phyloP scores from a whole-genome alignment of 345 rosid genomes.

The Eucalyptus pauciflora region DNA sequence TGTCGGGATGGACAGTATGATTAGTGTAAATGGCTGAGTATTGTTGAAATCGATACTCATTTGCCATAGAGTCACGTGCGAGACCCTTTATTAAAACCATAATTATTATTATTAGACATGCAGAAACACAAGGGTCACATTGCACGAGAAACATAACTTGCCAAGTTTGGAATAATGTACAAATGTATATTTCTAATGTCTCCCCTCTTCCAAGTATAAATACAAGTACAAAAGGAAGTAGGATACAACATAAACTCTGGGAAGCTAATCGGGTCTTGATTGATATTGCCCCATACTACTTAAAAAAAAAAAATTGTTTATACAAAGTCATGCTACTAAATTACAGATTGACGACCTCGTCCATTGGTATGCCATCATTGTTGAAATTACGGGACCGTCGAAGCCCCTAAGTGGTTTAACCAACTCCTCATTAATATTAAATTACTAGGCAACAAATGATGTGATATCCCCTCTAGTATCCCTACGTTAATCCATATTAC shows the following conservation, averaged over 20 bases:
- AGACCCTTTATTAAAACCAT: not conserved
- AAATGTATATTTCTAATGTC: not conserved
- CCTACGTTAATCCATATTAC: not conserved
- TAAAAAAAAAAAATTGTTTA: too few species aligned
- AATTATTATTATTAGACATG: not conserved
- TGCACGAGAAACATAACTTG: not conserved
- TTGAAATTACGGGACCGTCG: not conserved
- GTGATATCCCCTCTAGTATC: not conserved
- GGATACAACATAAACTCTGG: not conserved
- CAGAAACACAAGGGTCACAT: not conserved
- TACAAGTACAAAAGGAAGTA: not conserved
- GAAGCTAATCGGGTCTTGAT: not conserved
- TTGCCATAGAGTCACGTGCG: not conserved
- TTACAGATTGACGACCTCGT: not conserved
- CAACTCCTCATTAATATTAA: not conserved
- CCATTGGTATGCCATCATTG: not conserved
- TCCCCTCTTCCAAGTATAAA: not conserved
- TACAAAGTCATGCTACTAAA: too few species aligned
- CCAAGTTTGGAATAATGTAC: not conserved
- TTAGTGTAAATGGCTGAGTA: not conserved
- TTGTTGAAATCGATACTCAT: not conserved
- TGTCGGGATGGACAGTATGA: not conserved
- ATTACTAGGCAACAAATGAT: too few species aligned
- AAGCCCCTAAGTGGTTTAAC: not conserved
- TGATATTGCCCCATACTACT: not conserved